Conservation (phyloP, 2,329 filamentous ascomycete species). For the Colletotrichum agaves region DNA sequence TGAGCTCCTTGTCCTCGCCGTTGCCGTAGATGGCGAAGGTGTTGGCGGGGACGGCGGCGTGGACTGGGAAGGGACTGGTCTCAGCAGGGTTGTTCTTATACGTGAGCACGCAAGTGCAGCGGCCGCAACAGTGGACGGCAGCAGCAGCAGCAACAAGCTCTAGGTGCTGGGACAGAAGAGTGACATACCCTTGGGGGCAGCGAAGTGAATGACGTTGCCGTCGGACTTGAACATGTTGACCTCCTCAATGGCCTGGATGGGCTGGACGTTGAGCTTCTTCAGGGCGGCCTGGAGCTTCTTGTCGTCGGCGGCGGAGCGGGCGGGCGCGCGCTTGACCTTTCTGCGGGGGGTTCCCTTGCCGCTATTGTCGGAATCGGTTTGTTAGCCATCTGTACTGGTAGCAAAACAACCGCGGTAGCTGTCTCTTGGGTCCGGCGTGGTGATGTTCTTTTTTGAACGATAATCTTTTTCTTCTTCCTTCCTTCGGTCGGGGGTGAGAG, state of each 20-base stretch:
- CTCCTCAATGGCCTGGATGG: slow-evolving; percentile 99
- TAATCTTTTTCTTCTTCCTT: not conserved
- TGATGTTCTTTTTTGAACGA: not conserved
- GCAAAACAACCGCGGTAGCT: slow-evolving; percentile 4
- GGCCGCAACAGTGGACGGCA: not conserved
- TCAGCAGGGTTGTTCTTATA: not conserved
- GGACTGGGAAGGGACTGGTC: slow-evolving; percentile 73
- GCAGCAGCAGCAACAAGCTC: too few relatives aligned
- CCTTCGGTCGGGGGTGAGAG: not conserved
- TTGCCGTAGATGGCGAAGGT: slow-evolving; percentile 99
- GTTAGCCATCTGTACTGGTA: slow-evolving; percentile 44
- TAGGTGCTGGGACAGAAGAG: slow-evolving; percentile 11
- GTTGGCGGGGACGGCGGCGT: slow-evolving; percentile 96
- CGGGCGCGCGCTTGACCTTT: slow-evolving; percentile 98
- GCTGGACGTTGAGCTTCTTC: slow-evolving; percentile 99
- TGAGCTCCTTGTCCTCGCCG: slow-evolving; percentile 99
- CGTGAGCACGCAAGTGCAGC: not conserved
- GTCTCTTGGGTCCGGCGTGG: not conserved
- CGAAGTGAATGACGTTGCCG: slow-evolving; percentile 99
- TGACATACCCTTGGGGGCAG: slow-evolving; percentile 90
- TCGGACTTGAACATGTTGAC: slow-evolving; percentile 99
- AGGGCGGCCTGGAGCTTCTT: slow-evolving; percentile 98
- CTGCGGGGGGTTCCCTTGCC: slow-evolving; percentile 98
- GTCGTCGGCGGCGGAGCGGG: slow-evolving; percentile 93
- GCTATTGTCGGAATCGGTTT: slow-evolving; percentile 53